Evolutionary conservation across 139 green algal species (phyloP).

Genomic region (Helicosporidium sp.): DNA sequence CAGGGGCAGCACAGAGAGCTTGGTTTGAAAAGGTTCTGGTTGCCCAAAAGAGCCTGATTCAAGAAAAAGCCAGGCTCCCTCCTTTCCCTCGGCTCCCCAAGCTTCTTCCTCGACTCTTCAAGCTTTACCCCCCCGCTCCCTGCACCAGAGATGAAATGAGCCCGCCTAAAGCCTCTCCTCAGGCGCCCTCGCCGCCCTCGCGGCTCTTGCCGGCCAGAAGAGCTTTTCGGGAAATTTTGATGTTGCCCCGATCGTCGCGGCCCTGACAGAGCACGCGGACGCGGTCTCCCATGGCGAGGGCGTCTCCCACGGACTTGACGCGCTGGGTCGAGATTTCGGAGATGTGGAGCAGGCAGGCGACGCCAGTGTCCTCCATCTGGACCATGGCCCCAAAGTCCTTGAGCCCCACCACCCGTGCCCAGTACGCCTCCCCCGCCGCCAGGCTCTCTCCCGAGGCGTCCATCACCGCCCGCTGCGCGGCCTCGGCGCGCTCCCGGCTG

Average conservation of each 20-base stretch:
- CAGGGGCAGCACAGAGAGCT: too few species aligned
- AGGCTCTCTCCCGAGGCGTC: too few species aligned
- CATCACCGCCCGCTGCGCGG: too few species aligned
- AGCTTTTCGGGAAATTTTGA: slow-evolving; percentile 24
- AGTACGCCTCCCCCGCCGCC: slow-evolving; percentile 9
- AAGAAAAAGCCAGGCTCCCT: too few species aligned
- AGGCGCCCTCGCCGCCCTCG: not conserved
- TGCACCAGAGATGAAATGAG: too few species aligned
- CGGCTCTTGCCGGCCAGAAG: slow-evolving; percentile 17
- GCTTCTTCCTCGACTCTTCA: too few species aligned
- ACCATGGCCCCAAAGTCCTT: slow-evolving; percentile 36
- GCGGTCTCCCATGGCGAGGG: slow-evolving; percentile 21
- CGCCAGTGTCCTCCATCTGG: slow-evolving; percentile 4
- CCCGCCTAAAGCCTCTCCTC: too few species aligned
- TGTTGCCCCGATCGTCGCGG: slow-evolving; percentile 14
- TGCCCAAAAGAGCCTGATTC: too few species aligned
- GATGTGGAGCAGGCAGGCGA: slow-evolving; percentile 1
- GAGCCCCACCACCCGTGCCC: slow-evolving; percentile 16
- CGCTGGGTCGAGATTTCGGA: slow-evolving; percentile 15
- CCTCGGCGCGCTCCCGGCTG: too few species aligned
- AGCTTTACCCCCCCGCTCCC: too few species aligned
- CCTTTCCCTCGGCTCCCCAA: too few species aligned
- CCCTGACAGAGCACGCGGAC: slow-evolving; percentile 34
- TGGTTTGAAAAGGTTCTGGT: too few species aligned
- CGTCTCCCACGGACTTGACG: slow-evolving; percentile 20